Conservation (phyloP, 2,329 filamentous ascomycete genomes). For the Colletotrichum magnum region DNA sequence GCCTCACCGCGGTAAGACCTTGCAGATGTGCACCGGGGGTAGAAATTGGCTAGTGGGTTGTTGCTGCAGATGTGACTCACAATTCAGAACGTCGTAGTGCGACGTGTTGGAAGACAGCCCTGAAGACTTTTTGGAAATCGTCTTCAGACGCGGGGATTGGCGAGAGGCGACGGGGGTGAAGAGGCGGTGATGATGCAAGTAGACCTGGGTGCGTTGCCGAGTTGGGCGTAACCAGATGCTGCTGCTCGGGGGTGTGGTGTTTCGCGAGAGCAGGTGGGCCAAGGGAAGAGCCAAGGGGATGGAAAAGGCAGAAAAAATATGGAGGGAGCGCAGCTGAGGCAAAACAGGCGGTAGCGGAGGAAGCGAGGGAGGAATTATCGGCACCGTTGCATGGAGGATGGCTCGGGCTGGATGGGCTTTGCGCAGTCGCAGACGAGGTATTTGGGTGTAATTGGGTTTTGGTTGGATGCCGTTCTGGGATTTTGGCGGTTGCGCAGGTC, state of each 20-base stretch:
- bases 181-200: conserved; percentile 43
- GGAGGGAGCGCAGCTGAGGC: conserved; percentile 40
- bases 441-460: conserved; percentile 14
- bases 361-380: conserved; percentile 46
- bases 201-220: conserved; percentile 48
- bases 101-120: conserved; percentile 36
- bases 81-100: conserved; percentile 37
- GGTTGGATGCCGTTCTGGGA: conserved; percentile 23
- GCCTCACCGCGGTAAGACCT: conserved; percentile 9
- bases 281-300: neutral
- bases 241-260: conserved; percentile 49
- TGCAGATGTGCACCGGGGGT: conserved; percentile 27
- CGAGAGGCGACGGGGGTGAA: conserved; percentile 40
- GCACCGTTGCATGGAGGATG: conserved; percentile 40
- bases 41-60: conserved; percentile 36
- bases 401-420: conserved; percentile 29
- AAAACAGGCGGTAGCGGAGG: conserved; percentile 43
- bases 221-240: conserved; percentile 52
- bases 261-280: conserved; percentile 44
- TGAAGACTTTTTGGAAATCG: conserved; percentile 30
- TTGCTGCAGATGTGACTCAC: conserved; percentile 43
- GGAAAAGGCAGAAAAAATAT: conserved; percentile 39
- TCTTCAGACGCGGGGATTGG: conserved; percentile 38
- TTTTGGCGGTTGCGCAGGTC: conserved; percentile 41
- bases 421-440: conserved; percentile 28